A percentile compares a stretch with the other conserved stretches of the same genome.
These are phyloP conservation scores for Pseudogymnoascus sp. DNA, from an alignment of 2,329 filamentous ascomycete genomes.

Conservation along the genomic window DNA sequence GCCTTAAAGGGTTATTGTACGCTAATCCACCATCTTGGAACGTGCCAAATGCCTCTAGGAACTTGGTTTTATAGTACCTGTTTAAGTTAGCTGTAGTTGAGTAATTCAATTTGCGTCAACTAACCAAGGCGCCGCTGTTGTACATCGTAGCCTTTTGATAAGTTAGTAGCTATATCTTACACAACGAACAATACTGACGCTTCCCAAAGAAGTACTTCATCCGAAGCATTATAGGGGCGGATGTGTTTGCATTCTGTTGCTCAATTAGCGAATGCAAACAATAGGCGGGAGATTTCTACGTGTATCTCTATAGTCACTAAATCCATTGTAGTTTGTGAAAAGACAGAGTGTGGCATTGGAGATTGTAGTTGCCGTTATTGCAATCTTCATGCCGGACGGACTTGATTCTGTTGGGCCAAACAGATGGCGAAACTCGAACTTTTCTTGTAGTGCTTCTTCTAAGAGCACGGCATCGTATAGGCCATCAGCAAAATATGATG, in stretches of 20 bases:
- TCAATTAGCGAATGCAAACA: not conserved
- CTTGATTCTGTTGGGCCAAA: slow-evolving; percentile 13
- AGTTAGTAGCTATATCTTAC: slow-evolving; percentile 11
- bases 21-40: slow-evolving; percentile 19
- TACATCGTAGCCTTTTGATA: slow-evolving; percentile 14
- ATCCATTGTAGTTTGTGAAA: slow-evolving; percentile 23
- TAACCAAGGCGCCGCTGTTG: slow-evolving; percentile 19
- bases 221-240: slow-evolving; percentile 10
- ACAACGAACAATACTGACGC: slow-evolving; percentile 16
- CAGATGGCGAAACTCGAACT: slow-evolving; percentile 13
- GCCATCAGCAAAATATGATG: slow-evolving; percentile 15
- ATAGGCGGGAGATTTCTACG: slow-evolving; percentile 11
- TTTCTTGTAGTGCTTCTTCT: slow-evolving; percentile 17
- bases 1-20: slow-evolving; percentile 18
- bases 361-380: slow-evolving; percentile 20
- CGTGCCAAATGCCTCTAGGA: too few relatives aligned
- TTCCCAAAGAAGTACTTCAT: slow-evolving; percentile 20
- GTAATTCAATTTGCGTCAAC: not conserved
- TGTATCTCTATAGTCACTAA: slow-evolving; percentile 8
- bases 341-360: slow-evolving; percentile 18
- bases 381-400: slow-evolving; percentile 18
- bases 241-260: slow-evolving; percentile 18
- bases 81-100: too few relatives aligned
- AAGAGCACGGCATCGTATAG: slow-evolving; percentile 16
- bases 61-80: too few relatives aligned